Evolutionary conservation across 2,329 filamentous ascomycete species (phyloP), one percentile per base, ranked within the genome.

Genomic region (Trichoderma koningiopsis): DNA sequence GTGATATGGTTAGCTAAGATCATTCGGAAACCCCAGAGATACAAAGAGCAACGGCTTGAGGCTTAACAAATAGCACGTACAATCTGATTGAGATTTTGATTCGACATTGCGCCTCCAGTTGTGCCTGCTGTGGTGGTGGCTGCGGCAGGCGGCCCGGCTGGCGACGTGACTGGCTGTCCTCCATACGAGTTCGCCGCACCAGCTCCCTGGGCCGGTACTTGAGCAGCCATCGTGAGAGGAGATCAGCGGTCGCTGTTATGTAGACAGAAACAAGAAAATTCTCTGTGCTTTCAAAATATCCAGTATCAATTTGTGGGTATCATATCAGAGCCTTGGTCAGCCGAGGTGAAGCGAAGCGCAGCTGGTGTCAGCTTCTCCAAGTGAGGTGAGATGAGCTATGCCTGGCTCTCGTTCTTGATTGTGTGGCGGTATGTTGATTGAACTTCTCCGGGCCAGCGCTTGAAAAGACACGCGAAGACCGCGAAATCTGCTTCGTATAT

Each of bases 21-120:
- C 1, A 29, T 24, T 4, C 19, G 29, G 4, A 43, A 11, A 4
- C n/a, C 8, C 14, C 8, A 24, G 49, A 22, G 24, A 22, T 5
- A 65, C 29, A 62, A 53, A 40, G 33, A 70, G 68, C 11, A 72
- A 57, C 66, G 22, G 33, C 60, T 37, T 52, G 5, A 3, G 7
- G 40, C 40, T 10, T 7, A 19, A 43, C 19, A 43, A 56, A 62
- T 57, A 84, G 14, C 35, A 83, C 94, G 87, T 86, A 97, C 95
- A 80, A 98, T 98, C 75, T 97, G 94, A 76, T 98, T 98, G 1
- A 97, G 81, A 77, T 97, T 97, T 76, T 96, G 93, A 72, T 95
- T 93, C 2, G 91, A 93, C 81, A 93, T 90, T 11, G 82, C 79
- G 24, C 75, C 72, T 8, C 71, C 72, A 40, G 70, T 68, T 13